Conservation (phyloP, 176 grass and related monocot genomes). For the Otatea glauca region DNA sequence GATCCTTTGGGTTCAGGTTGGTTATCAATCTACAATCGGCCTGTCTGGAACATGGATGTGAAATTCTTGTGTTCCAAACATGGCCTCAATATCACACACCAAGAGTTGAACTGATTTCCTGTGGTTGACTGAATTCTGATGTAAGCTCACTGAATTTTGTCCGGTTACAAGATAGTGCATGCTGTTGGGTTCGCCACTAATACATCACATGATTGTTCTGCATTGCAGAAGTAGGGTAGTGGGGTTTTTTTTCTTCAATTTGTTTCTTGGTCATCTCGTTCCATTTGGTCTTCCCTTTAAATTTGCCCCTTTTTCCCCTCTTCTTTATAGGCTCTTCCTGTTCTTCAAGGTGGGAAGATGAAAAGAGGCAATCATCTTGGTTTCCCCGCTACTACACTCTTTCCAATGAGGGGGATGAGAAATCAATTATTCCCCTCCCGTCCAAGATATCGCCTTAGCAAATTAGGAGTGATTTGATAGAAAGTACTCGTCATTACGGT, state of each 20-base stretch:
- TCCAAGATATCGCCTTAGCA: not conserved
- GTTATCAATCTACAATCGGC: not conserved
- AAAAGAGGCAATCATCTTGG: conserved; percentile 42
- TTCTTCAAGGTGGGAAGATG: conserved; percentile 30
- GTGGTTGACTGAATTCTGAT: not conserved
- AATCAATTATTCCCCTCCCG: not conserved
- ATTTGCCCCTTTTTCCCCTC: not conserved
- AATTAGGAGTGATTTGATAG: not conserved
- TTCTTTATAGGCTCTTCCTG: not conserved
- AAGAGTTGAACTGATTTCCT: not conserved
- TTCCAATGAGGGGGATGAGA: conserved; percentile 32
- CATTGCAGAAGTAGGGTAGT: not conserved
- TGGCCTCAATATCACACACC: not conserved
- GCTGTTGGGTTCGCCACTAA: not conserved
- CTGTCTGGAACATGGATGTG: not conserved
- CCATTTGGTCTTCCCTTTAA: not conserved
- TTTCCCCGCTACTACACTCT: conserved; percentile 41
- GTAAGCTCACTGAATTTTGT: not conserved
- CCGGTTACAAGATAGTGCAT: not conserved
- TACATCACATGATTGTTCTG: not conserved
- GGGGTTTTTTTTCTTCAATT: not conserved
- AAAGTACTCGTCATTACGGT: not conserved
- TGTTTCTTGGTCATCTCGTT: not conserved
- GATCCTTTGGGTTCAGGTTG: not conserved
- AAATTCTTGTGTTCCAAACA: not conserved